Conservation (phyloP, 768 basidiomycete species). For the Pleurotus giganteus region DNA sequence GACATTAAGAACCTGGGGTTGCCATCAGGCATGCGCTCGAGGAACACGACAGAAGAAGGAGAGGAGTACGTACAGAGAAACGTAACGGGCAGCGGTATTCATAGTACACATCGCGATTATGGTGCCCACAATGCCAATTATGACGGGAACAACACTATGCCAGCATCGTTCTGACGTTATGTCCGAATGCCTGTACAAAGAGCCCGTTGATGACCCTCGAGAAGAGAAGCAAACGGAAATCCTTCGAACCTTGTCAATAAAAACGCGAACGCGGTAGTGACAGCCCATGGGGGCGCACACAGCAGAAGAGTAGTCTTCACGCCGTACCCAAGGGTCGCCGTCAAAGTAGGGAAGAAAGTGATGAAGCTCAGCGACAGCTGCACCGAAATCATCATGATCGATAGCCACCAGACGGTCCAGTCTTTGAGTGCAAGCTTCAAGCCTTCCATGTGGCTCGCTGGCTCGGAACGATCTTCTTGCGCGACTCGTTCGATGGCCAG, state of each 20-base stretch:
- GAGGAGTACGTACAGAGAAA: constrained; percentile 7
- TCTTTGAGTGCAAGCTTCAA: constrained; percentile 54
- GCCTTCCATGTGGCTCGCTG: constrained; percentile 21
- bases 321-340: constrained; percentile 62
- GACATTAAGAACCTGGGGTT: constrained; percentile 6
- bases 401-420: constrained; percentile 68
- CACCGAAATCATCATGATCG: constrained; percentile 45
- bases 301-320: constrained; percentile 57
- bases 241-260: constrained; percentile 30
- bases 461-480: constrained; percentile 46
- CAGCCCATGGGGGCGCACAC: constrained; percentile 61
- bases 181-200: constrained; percentile 1
- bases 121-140: constrained; percentile 5
- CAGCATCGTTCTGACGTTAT: constrained; percentile 5
- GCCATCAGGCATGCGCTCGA: too few species aligned
- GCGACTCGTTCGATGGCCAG: constrained; percentile 36
- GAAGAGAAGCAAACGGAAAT: not conserved
- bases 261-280: constrained; percentile 52
- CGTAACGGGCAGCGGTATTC: constrained; percentile 9
- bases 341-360: constrained; percentile 61
- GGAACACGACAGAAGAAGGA: not conserved
- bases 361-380: constrained; percentile 53
- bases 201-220: not conserved
- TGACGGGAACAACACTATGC: constrained; percentile 2
- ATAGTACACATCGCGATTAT: constrained; percentile 6